Conservation (phyloP, 164 flowering plant species). For the Sedum album region DNA sequence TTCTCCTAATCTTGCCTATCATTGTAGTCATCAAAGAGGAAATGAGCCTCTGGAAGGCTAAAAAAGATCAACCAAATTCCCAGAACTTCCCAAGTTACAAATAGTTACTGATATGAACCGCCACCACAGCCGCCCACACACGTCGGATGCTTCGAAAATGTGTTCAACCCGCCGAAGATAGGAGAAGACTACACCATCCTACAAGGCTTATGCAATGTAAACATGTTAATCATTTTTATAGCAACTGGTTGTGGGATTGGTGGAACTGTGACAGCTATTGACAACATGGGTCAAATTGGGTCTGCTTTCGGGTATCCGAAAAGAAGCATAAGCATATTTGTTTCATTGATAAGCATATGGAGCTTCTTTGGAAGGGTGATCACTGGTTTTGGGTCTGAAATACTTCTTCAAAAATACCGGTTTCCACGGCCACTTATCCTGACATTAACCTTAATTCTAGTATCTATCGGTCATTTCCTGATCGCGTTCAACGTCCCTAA, state of each 20-base stretch:
- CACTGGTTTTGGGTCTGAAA: conserved; percentile 37
- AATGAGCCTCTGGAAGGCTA: conserved; percentile 7
- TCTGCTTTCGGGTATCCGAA: conserved; percentile 28
- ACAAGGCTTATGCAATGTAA: too few species aligned
- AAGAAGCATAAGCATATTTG: too few species aligned
- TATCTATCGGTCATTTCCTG: too few species aligned
- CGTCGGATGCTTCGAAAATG: conserved; percentile 20
- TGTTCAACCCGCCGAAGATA: conserved; percentile 22
- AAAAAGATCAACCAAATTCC: not conserved
- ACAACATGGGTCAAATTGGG: conserved; percentile 41
- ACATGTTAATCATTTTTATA: conserved; percentile 27
- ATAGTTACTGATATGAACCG: conserved; percentile 8
- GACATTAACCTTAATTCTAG: conserved; percentile 27
- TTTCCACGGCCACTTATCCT: conserved; percentile 40
- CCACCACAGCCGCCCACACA: not conserved
- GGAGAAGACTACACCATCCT: conserved; percentile 36
- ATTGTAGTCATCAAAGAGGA: conserved; percentile 22
- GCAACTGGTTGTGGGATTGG: conserved; percentile 27
- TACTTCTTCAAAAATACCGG: conserved; percentile 25
- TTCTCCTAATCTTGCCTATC: conserved; percentile 25
- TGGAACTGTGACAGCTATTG: conserved; percentile 29
- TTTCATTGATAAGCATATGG: conserved; percentile 49
- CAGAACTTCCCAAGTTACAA: conserved; percentile 8
- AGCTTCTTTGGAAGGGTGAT: conserved; percentile 35
- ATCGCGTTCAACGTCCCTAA: conserved; percentile 29